Base-by-base conservation (phyloP, 2,329 filamentous ascomycete genomes). In the Macrophomina phaseolina region DNA sequence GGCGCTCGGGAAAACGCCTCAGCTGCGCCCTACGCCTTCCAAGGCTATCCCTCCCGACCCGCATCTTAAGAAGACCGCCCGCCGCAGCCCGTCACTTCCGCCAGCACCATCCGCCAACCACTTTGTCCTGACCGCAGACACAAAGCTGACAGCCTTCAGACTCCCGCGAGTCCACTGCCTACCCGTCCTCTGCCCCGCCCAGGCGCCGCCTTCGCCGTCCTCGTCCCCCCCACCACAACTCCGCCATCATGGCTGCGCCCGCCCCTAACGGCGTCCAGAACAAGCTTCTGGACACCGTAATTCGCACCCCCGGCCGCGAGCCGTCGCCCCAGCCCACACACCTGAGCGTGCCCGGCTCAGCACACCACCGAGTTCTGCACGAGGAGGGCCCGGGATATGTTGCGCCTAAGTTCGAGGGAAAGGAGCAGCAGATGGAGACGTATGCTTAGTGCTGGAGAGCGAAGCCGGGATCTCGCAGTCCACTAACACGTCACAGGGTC, bases 301-400 rank as follows among this genome's bases (percentile, higher is more conserved):
- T 84, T 63, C 79, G 83, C 46, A 81, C 82, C 8, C 84, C 83
- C 42, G 79, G 82, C 74, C 88, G 92, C 66, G 87, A 90, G 69
- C 92, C 94, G 30, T 97, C 94, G 65, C 93, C 93, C 30, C 92
- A 96, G 77, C 93, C 94, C 32, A 94, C 92, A 67, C 92, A 97
- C 79, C 85, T 97, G 78, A 91, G 87, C 72, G 85, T 94, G 28
- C 90, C 91, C 14, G 84, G 86, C 66, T 74, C 76, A 42, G 78
- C 79, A 70, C 87, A 87, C 67, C 89, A 92, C 77, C 87, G 91
- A 66, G 85, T 94, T 66, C 83, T 98, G 67, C 92, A 93, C 23
- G 95, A 95, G 71, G 91, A 93, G 72, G 95, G 94, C 36, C 91
- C 96, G 45, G 95, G 95, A 75, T 99, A 99, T 82, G 90, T 97